Evolutionary conservation across 2,329 filamentous ascomycete species (phyloP), one percentile per base, ranked within the genome.

Genomic region (Fusarium acutatum): DNA sequence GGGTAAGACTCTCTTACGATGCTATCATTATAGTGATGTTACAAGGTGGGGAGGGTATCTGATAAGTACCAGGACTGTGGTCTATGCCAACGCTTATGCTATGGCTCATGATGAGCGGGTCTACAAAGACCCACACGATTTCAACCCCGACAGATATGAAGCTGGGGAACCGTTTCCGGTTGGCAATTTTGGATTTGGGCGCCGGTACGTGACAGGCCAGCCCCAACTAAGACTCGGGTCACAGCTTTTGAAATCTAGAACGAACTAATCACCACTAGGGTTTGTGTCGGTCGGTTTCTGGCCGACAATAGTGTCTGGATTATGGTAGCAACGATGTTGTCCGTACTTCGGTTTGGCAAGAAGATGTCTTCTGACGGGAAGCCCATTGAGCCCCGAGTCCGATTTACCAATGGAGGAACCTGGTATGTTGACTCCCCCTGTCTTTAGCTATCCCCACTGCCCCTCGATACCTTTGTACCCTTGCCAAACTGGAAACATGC

Each of bases 121-220:
- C 20, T 88, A 87, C 78, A 59, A 60, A 10, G 67, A 83, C 58
- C 84, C 86, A 18, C 79, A 83, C 28, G 65, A 71, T n/a, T 88
- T 88, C 73, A 81, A 86, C 58, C 86, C 86, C 15, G 84, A 86
- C 64, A 81, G 87, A 30, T 88, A 84, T 72, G 83, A 70, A 74
- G 78, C 75, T 40, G 84, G 84, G 13, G 85, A 87, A 77, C 84
- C 86, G 38, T 81, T 81, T 71, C 85, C 85, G 1, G 68, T 78
- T 50, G 79, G 75, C 24, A 80, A 82, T 44, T 81, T 81, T 73
- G 80, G 80, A 26, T 81, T 81, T 60, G 80, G 80, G 20, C 74
- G 80, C 60, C 75, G 78, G 78, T 79, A 74, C 24, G 72, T 75
- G 22, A 38, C 35, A 28, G 12, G 22, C 34, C 34, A 49, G 12